These are phyloP conservation scores for Fusarium palustre DNA, from an alignment of 2,329 filamentous ascomycete genomes.

Conservation along the genomic window DNA sequence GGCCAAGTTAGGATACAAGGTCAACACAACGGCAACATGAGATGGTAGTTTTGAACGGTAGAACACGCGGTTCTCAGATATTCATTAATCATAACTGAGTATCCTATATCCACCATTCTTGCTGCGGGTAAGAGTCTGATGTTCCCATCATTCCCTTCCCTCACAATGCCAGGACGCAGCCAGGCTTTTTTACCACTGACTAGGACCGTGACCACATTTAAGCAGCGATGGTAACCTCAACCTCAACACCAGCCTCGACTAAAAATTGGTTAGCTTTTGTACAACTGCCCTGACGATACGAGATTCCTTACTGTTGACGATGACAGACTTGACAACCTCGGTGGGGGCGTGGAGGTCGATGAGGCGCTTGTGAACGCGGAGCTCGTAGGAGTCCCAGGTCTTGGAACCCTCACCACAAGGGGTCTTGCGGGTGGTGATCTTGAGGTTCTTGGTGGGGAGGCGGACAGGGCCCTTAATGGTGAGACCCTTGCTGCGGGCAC, in stretches of 20 bases:
- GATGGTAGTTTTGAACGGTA: conserved; percentile 15
- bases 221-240: conserved; percentile 91
- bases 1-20: neutral
- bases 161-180: conserved; percentile 37
- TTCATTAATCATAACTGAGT: conserved; percentile 42
- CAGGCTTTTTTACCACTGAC: conserved; percentile 18
- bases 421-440: conserved; percentile 98
- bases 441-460: conserved; percentile 95
- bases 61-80: conserved; percentile 39
- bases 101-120: conserved; percentile 39
- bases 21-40: neutral
- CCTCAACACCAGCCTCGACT: conserved; percentile 89
- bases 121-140: conserved; percentile 25
- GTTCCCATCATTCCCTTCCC: conserved; percentile 41
- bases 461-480: conserved; percentile 98
- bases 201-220: conserved; percentile 32
- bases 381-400: conserved; percentile 99
- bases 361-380: conserved; percentile 99
- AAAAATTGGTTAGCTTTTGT: conserved; percentile 24
- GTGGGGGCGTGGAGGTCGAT: conserved; percentile 98
- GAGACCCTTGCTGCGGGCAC: conserved; percentile 98
- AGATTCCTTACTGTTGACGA: conserved; percentile 76
- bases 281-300: neutral
- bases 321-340: conserved; percentile 97
- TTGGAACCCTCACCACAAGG: conserved; percentile 99